Evolutionary conservation across 164 flowering plant genomes (phyloP).

Genomic region (Magnolia officinalis): DNA sequence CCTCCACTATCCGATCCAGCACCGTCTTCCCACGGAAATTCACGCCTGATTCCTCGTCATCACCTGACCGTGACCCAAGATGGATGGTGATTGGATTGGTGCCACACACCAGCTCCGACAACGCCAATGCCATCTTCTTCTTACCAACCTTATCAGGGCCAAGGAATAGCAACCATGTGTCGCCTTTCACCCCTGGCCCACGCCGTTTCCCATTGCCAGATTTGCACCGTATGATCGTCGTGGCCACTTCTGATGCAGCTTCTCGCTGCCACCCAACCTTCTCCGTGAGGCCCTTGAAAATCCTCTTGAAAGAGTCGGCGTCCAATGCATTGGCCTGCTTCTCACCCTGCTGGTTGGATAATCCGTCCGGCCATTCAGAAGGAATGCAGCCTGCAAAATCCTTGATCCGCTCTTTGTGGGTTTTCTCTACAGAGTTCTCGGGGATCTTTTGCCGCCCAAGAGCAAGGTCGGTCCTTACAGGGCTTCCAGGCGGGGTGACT

Average conservation of each 20-base stretch:
- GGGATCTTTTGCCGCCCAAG: conserved; percentile 50
- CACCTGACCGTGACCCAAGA: conserved; percentile 51
- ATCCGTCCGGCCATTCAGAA: conserved; percentile 41
- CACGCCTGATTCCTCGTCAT: conserved; percentile 31
- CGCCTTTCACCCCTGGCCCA: conserved; percentile 57
- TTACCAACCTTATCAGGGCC: conserved; percentile 91
- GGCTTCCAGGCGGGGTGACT: conserved; percentile 48
- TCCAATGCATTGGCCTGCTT: conserved; percentile 46
- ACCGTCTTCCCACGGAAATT: conserved; percentile 81
- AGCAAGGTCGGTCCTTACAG: conserved; percentile 77
- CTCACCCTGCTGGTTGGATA: conserved; percentile 27
- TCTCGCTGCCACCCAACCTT: conserved; percentile 90
- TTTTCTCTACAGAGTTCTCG: conserved; percentile 23
- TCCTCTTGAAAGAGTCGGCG: conserved; percentile 71
- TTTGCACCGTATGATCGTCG: conserved; percentile 57
- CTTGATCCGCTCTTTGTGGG: conserved; percentile 35
- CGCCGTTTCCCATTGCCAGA: conserved; percentile 53
- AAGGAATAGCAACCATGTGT: conserved; percentile 69
- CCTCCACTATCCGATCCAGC: conserved; percentile 72
- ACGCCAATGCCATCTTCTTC: conserved; percentile 78
- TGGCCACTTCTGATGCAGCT: conserved; percentile 75
- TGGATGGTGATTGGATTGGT: conserved; percentile 43
- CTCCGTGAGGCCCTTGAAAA: conserved; percentile 68
- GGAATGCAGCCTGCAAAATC: conserved; percentile 59
- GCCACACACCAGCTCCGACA: conserved; percentile 60